Evolutionary conservation across 2,329 filamentous ascomycete species (phyloP), one percentile per base, ranked within the genome.

Genomic region (Ilyonectria mors-panacis): DNA sequence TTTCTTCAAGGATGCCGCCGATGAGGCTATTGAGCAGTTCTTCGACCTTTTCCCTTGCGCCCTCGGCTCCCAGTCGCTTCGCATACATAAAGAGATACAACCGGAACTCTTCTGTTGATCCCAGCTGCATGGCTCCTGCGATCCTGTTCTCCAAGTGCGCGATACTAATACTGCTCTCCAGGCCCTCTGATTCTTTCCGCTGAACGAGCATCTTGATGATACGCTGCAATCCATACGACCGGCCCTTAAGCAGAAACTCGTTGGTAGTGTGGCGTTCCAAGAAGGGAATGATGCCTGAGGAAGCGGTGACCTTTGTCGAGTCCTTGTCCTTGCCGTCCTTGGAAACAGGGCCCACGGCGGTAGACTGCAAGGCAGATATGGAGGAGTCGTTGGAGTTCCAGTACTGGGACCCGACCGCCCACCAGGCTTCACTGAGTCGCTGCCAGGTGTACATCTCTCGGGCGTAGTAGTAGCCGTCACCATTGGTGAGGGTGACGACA

Each of bases 21-120:
- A 97, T 85, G 47, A 99, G 84, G 51, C 90, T 92, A 73, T 94
- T 92, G 30, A 98, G 84, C 10, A 99, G 85, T 83, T 99, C 97
- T 78, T 98, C 95, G 2, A 98, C 94, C 82, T 99, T 99, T 63
- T 89, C 87, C 73, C 92, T 90, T 58, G 95, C 84, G 0, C 94
- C 94, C 80, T 99, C 97, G 0, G 94, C 94, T 1, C 96, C 96
- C 6, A 99, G 88, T 0, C 96, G 91, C 83, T 98, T 98, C 4
- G 95, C 95, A 77, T 99, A 99, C 94, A 98, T 98, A 76, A 94
- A 92, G n/a, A 99, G 84, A 77, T 98, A 98, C 1, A 97, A 86
- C 64, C 94, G 90, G 82, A 98, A 99, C 79, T 99, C 96, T 65
- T 98, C 95, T 74, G 91, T 92, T 0, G 96, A 92, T 4, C 92